Evolutionary conservation across 2,329 filamentous ascomycete genomes (phyloP).

Genomic region (Botrytis aclada): DNA sequence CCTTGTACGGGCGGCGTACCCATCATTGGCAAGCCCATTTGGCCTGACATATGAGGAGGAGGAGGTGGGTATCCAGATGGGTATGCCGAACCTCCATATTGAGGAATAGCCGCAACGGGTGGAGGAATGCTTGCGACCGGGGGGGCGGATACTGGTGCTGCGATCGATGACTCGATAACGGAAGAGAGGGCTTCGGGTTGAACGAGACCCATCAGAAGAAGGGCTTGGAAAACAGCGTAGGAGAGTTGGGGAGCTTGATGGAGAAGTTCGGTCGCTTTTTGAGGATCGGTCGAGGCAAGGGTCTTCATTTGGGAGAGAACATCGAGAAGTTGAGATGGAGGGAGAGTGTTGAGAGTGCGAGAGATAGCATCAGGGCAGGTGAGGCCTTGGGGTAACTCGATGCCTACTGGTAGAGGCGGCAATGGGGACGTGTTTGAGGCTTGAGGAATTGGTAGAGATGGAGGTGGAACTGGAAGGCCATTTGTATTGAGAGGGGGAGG

Average conservation of each 20-base stretch:
- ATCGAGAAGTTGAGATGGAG: conserved; percentile 84
- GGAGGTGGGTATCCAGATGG: conserved; percentile 41
- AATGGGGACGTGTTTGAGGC: conserved; percentile 52
- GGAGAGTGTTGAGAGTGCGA: conserved; percentile 80
- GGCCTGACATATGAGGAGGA: conserved; percentile 40
- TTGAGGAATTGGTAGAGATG: conserved; percentile 28
- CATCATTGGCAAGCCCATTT: conserved; percentile 38
- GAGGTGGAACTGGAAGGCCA: conserved; percentile 38
- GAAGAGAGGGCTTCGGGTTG: conserved; percentile 78
- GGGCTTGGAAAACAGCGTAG: conserved; percentile 91
- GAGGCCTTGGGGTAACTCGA: conserved; percentile 77
- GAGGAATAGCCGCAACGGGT: conserved; percentile 31
- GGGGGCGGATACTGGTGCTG: conserved; percentile 45
- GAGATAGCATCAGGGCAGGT: conserved; percentile 89
- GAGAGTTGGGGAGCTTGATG: conserved; percentile 86
- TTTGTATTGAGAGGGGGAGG: conserved; percentile 22
- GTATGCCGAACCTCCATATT: conserved; percentile 39
- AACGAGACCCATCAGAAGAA: conserved; percentile 89
- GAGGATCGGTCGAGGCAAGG: conserved; percentile 76
- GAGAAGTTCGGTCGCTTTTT: conserved; percentile 80
- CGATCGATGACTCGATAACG: conserved; percentile 62
- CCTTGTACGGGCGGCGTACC: conserved; percentile 47
- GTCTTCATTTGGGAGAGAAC: conserved; percentile 94
- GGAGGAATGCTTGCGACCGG: conserved; percentile 31
- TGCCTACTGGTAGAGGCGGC: conserved; percentile 78